Percentiles rank a stretch among this genome's conserved stretches.
phyloP scores from a whole-genome alignment of 2,329 filamentous ascomycete genomes.

The Hypoxylon sp. region DNA sequence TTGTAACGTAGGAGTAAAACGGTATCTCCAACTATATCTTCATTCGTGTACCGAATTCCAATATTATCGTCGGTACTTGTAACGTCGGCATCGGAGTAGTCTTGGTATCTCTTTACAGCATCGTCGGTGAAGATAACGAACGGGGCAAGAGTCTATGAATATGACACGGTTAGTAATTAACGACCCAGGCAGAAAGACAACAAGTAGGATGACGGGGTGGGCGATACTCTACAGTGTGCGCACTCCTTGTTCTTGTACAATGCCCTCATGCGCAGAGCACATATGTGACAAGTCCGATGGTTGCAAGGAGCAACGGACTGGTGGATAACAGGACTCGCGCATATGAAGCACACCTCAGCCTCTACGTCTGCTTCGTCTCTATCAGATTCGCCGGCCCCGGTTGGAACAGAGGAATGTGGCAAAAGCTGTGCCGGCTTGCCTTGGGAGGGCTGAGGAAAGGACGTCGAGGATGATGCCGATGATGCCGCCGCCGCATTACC shows the following conservation, averaged over 20 bases:
- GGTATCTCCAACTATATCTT: constrained; percentile 92
- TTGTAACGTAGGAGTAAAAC: constrained; percentile 92
- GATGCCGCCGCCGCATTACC: constrained; percentile 41
- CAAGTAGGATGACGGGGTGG: background rate
- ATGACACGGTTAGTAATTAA: constrained; percentile 12
- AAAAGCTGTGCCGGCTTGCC: constrained; percentile 16
- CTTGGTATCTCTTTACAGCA: constrained; percentile 83
- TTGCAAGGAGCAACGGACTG: constrained; percentile 94
- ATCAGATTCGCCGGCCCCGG: constrained; percentile 43
- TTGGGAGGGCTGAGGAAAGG: constrained; percentile 36
- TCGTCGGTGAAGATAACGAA: constrained; percentile 96
- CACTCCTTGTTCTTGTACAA: constrained; percentile 97
- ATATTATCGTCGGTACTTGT: constrained; percentile 85
- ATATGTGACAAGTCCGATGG: constrained; percentile 97
- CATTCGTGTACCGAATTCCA: constrained; percentile 90
- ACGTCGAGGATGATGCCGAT: constrained; percentile 9
- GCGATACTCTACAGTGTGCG: constrained; percentile 89
- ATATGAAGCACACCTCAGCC: constrained; percentile 95
- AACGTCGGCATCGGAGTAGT: constrained; percentile 82
- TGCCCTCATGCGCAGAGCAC: constrained; percentile 88
- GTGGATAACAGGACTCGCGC: constrained; percentile 90
- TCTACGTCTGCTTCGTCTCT: constrained; percentile 72
- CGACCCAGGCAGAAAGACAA: background rate
- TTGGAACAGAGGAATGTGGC: constrained; percentile 30
- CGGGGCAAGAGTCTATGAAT: constrained; percentile 71